phyloP scores from a whole-genome alignment of 257 asterid species.

The Petunia secreta region DNA sequence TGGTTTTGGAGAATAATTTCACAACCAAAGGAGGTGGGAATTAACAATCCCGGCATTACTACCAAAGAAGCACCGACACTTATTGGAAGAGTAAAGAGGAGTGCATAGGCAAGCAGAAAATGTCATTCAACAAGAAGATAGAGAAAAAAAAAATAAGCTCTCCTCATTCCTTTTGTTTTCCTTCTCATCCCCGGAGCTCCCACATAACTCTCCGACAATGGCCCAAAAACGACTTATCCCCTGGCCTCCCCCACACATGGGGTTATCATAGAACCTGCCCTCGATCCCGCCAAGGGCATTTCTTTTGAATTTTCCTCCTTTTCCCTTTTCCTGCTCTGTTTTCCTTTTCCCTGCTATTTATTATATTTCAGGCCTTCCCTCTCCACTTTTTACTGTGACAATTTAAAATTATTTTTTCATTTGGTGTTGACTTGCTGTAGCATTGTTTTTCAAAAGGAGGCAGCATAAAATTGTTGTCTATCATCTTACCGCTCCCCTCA shows the following conservation, averaged over 20 bases:
- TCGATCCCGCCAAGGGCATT: neutral
- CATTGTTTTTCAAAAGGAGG: neutral
- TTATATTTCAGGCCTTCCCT: neutral
- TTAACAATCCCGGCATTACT: neutral
- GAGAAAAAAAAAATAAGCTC: neutral
- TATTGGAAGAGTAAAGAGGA: neutral
- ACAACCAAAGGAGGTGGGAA: neutral
- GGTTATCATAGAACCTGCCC: neutral
- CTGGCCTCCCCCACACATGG: neutral
- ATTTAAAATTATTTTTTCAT: neutral
- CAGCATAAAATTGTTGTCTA: neutral
- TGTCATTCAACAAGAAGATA: neutral
- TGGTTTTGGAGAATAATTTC: neutral
- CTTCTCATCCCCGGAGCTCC: neutral
- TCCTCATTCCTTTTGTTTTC: neutral
- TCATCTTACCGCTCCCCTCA: slow-evolving; percentile 87
- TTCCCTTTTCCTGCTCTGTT: neutral
- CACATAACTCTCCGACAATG: neutral
- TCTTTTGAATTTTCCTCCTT: neutral
- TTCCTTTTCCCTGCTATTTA: neutral
- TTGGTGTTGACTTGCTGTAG: neutral
- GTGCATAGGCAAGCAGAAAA: neutral
- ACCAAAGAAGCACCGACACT: neutral
- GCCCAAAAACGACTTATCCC: neutral
- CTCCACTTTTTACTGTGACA: neutral